Evolutionary conservation across 495 filamentous ascomycete species (phyloP), one percentile per base, ranked within the genome.

Genomic region (Neurospora pannonica): DNA sequence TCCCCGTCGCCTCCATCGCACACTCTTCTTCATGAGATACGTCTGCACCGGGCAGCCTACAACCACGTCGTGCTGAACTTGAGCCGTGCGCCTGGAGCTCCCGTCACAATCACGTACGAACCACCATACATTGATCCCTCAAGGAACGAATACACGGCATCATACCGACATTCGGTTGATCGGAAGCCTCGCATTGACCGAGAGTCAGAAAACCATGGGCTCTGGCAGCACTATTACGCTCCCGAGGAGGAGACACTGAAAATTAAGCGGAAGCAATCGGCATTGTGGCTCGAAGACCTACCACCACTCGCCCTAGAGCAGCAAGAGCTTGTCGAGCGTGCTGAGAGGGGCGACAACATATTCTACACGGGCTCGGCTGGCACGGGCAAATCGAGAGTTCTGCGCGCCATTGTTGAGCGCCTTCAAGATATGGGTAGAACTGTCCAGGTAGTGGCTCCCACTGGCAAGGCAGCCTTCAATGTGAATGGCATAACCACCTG

Each of bases 361-460:
- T 91, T 90, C 77, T 90, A 87, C 75, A 90, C 89, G 1, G 89
- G 89, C 11, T 87, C 87, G 1, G 89, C 89, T 5, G 89, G 89
- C 2, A 87, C 83, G 48, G 89, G 89, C 34, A 91, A 91, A 75
- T 89, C 87, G 0, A 88, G 86, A 0, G 88, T 89, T 0, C 75
- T 91, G 2, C 85, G 85, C 73, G 83, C 82, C 11, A 86, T 88
- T 71, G 81, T 81, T 8, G 78, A 75, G 34, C 77, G 79, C 2
- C 81, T 89, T 1, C 73, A 73, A 36, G 76, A 36, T 36, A 36
- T 36, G 34, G 34, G 34, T 36, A 36, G 34, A 36, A 36, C 34
- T 37, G 36, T 90, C n/a, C 73, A 83, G 34, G 86, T 90, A 46
- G 73, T 89, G 24, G 87, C 89, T 2, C 89, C 89, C 0, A 90